Base-by-base conservation (phyloP, 768 basidiomycete species). In the Phylloporus scabripes region DNA sequence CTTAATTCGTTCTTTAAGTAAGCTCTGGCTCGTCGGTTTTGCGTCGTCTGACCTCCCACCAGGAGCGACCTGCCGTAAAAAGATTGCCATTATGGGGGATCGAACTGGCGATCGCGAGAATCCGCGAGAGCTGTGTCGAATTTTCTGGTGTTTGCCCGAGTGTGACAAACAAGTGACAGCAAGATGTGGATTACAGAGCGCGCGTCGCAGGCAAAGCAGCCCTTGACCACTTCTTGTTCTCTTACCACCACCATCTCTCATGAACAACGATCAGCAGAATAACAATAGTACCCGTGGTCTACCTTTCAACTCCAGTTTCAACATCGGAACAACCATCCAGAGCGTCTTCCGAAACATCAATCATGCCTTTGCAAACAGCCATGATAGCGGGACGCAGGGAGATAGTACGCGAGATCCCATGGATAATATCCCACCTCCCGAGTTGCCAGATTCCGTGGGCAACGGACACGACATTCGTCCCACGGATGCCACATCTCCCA, bases 131-230 rank as follows among this genome's bases (percentile, higher is more conserved):
- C 17, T 5, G n/a, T 24, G 24, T 20, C 34, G 49, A 66, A 68
- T 58, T 56, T 66, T 66, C 64, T 66, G 60, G 64, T 64, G 57
- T n/a, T 46, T 66, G 48, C 60, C 41, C 45, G 65, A 62, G 31
- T 24, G 40, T 12, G 54, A 50, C 55, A 61, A 58, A 65, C 31
- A 50, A 50, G 50, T 20, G 50, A 51, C 62, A 64, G 24, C 24
- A 51, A 20, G 24, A 23, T 5, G 34, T 37, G 17, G 10, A 23
- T 48, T 18, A 29, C 26, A 20, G 48, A 23, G 50, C 45, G 46
- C 52, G 14, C 15, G 12, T 28, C 21, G 37, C 24, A 10, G 39
- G 42, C 42, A 34, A 45, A 28, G 36, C 42, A 43, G 4, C 42
- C 31, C 38, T 36, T 5, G 15, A 28, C 24, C 47, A 31, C 42